Evolutionary conservation across 805 yeast genomes (phyloP).

Genomic region (Cyberlindnera mycetangii): DNA sequence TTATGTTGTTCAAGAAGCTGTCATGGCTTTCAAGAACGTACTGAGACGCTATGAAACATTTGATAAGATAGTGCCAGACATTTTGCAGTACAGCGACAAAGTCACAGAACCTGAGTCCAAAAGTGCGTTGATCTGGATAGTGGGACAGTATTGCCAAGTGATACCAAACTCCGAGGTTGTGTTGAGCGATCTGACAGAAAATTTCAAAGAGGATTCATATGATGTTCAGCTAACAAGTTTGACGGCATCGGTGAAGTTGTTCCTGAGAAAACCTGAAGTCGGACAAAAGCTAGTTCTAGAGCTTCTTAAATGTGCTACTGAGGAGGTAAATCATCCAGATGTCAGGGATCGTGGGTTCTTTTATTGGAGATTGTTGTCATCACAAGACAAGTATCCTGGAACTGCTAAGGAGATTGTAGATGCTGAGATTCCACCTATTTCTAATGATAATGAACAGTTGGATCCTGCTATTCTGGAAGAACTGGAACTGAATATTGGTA

Average conservation of each 20-base stretch:
- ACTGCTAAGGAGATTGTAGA: conserved; percentile 53
- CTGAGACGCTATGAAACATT: conserved; percentile 71
- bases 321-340: conserved; percentile 78
- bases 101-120: conserved; percentile 79
- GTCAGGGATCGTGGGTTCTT: conserved; percentile 79
- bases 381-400: conserved; percentile 38
- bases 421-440: conserved; percentile 59
- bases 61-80: conserved; percentile 38
- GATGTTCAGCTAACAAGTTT: conserved; percentile 74
- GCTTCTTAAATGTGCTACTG: conserved; percentile 66
- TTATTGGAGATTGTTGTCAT: conserved; percentile 78
- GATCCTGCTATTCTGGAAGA: conserved; percentile 75
- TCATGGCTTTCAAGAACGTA: conserved; percentile 72
- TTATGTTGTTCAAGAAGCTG: conserved; percentile 76
- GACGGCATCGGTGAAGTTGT: conserved; percentile 72
- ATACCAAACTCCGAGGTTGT: conserved; percentile 41
- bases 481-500: conserved; percentile 75
- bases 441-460: conserved; percentile 63
- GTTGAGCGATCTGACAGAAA: conserved; percentile 40
- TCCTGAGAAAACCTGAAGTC: conserved; percentile 50
- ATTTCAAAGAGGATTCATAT: conserved; percentile 59
- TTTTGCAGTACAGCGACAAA: conserved; percentile 44
- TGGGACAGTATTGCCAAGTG: conserved; percentile 63
- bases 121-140: conserved; percentile 77
- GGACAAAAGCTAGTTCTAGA: conserved; percentile 58